A percentile compares a stretch with the other conserved stretches of the same genome.
These are phyloP conservation scores for Cladosporium cucumerinum DNA, from an alignment of 2,329 filamentous ascomycete genomes.

Conservation along the genomic window DNA sequence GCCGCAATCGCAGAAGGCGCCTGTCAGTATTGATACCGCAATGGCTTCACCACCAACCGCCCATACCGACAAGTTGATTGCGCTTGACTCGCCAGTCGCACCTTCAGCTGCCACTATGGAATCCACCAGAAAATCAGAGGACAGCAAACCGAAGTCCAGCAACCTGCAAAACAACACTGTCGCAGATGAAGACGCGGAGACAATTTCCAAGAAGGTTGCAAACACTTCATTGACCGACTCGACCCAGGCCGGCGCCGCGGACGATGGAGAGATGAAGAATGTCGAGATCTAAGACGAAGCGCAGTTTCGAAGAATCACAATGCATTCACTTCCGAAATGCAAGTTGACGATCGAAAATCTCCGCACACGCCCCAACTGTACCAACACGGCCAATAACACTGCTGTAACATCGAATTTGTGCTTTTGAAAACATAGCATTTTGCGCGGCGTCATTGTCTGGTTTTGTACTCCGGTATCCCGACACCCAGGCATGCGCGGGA, in stretches of 20 bases:
- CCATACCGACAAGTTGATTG: constrained; percentile 20
- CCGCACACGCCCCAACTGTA: background rate
- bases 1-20: constrained; percentile 36
- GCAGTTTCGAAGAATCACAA: background rate
- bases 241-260: constrained; percentile 18
- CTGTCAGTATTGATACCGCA: constrained; percentile 27
- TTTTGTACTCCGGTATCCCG: background rate
- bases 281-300: constrained; percentile 42
- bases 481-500: background rate
- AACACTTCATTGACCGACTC: constrained; percentile 18
- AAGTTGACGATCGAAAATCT: background rate
- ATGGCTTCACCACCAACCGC: constrained; percentile 16
- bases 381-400: background rate
- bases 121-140: constrained; percentile 22
- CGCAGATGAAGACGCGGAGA: constrained; percentile 25
- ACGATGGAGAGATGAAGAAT: constrained; percentile 45
- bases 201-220: constrained; percentile 21
- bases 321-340: background rate
- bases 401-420: constrained; percentile 7
- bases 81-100: constrained; percentile 35
- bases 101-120: background rate
- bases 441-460: constrained; percentile 1
- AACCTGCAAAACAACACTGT: constrained; percentile 38
- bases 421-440: constrained; percentile 4
- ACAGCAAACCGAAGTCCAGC: constrained; percentile 22